These are phyloP conservation scores for Fusarium irregulare DNA, from an alignment of 2,329 filamentous ascomycete genomes.

Conservation along the genomic window DNA sequence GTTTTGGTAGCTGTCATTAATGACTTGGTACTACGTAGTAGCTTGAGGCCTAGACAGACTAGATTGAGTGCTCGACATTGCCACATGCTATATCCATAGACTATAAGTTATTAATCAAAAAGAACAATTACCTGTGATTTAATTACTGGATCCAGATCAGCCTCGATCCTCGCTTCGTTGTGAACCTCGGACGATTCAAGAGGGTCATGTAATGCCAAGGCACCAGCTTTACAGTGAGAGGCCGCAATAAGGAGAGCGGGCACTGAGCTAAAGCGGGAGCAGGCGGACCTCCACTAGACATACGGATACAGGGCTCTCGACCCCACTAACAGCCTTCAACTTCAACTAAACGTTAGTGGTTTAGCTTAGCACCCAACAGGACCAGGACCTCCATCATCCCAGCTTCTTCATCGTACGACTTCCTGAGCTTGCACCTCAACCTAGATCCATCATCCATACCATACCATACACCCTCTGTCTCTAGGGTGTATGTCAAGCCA, in stretches of 20 bases:
- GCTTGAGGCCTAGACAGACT: not conserved
- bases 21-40: not conserved
- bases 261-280: not conserved
- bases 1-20: not conserved
- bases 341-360: not conserved
- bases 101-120: not conserved
- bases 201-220: slow-evolving; percentile 3
- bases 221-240: not conserved
- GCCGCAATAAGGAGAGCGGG: slow-evolving; percentile 11
- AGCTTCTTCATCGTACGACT: slow-evolving; percentile 6
- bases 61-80: not conserved
- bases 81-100: not conserved
- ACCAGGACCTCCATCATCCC: not conserved
- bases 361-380: not conserved
- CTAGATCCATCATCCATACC: not conserved
- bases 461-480: slow-evolving; percentile 8
- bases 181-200: slow-evolving; percentile 5
- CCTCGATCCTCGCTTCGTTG: slow-evolving; percentile 6
- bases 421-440: not conserved
- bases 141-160: slow-evolving; percentile 2
- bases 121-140: not conserved
- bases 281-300: not conserved
- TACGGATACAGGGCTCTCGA: slow-evolving; percentile 9
- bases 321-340: slow-evolving; percentile 14
- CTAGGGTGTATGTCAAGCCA: slow-evolving; percentile 18